Conservation (phyloP, 1,139 yeast genomes). For the Hyphopichia fennica region DNA sequence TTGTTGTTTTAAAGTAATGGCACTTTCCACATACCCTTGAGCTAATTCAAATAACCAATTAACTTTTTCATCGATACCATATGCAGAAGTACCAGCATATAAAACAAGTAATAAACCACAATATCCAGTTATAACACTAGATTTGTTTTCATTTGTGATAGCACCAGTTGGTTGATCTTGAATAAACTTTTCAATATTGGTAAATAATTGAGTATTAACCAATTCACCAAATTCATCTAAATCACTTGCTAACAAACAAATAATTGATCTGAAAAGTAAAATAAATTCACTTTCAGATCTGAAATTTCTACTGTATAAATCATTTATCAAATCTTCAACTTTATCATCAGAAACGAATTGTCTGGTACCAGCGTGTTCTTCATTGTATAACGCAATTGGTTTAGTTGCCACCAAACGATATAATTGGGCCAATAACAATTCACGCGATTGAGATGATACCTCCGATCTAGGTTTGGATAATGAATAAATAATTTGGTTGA, state of each 20-base stretch:
- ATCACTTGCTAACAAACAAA: slow-evolving; percentile 47
- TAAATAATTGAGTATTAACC: slow-evolving; percentile 41
- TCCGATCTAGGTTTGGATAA: slow-evolving; percentile 42
- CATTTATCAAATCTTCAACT: slow-evolving; percentile 33
- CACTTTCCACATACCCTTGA: slow-evolving; percentile 43
- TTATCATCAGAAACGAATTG: slow-evolving; percentile 37
- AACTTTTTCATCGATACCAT: slow-evolving; percentile 48
- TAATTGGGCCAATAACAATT: slow-evolving; percentile 50
- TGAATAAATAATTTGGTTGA: slow-evolving; percentile 41
- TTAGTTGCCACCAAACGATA: slow-evolving; percentile 47
- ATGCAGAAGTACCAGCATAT: slow-evolving; percentile 50
- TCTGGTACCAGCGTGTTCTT: slow-evolving; percentile 31
- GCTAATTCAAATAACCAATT: slow-evolving; percentile 46
- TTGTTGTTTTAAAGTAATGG: slow-evolving; percentile 31
- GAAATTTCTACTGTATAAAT: slow-evolving; percentile 33
- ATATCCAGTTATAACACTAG: slow-evolving; percentile 45
- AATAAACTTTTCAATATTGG: slow-evolving; percentile 30
- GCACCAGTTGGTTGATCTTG: slow-evolving; percentile 34
- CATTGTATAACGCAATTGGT: slow-evolving; percentile 41
- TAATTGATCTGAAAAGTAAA: slow-evolving; percentile 40
- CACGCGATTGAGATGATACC: slow-evolving; percentile 51
- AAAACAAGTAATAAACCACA: slow-evolving; percentile 44
- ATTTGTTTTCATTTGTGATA: slow-evolving; percentile 40
- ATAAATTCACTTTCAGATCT: slow-evolving; percentile 46
- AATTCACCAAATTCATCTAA: slow-evolving; percentile 53